Base-by-base conservation (phyloP, 768 basidiomycete genomes). In the Auricularia sp. region DNA sequence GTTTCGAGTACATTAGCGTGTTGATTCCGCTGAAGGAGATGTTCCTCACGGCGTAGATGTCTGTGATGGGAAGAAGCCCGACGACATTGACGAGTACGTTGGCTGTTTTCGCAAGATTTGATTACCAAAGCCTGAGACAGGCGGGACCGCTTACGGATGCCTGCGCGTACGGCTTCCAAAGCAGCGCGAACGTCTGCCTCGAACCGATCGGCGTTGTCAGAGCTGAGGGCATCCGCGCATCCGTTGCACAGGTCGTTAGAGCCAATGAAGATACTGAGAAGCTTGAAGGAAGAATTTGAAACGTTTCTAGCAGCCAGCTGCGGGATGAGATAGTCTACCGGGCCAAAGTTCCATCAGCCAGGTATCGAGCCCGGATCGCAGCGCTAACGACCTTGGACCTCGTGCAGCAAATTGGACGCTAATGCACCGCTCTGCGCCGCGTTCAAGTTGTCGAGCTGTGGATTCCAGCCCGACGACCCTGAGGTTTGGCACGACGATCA, bases 361-460 rank as follows among this genome's bases (percentile, higher is more conserved):
- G 14, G 10, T 8, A 29, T 8, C 10, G 54, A n/a, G 54, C 29
- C 8, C 12, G n/a, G 14, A n/a, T 56, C 29, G 10, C n/a, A 56
- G 16, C 12, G 10, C 23, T 59, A 33, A 21, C 6, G 11, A 33
- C 56, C 56, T 23, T 33, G 8, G 18, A 61, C 59, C 43, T 64
- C 64, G 59, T 64, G 64, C 11, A 44, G 42, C 16, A 64, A 21
- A 29, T 64, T 64, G 18, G 64, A 61, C 8, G 64, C 64, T 23
- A 64, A 18, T 60, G 64, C 64, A 42, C 64, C 64, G 54, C 59
- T 61, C 29, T 61, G 64, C 0, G 64, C 64, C 4, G 64, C 64
- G 43, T 61, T 64, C 8, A 64, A 60, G 8, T 64, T 44, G 36
- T 64, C 64, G 3, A 64, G 59, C 35, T 14, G 53, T 4, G 64